These are phyloP conservation scores for Phytophthora pisi DNA, from an alignment of 352 stramenopile genomes.

Conservation along the genomic window DNA sequence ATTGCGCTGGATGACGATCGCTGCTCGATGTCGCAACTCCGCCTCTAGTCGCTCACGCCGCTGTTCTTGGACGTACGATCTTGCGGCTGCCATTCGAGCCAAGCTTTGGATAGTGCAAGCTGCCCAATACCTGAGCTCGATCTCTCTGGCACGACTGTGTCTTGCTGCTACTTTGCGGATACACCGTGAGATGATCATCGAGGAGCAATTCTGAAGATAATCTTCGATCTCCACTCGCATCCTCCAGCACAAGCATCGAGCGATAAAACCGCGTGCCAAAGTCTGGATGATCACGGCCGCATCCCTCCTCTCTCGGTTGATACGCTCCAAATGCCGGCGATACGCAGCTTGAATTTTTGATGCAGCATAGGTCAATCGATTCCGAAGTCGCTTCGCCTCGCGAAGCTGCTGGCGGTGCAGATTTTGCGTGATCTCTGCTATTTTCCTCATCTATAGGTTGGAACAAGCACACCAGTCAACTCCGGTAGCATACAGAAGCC, in stretches of 20 bases:
- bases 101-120: conserved; percentile 55
- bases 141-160: conserved; percentile 30
- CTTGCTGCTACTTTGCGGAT: conserved; percentile 43
- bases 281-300: conserved; percentile 54
- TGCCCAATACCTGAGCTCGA: conserved; percentile 37
- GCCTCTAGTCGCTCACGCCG: conserved; percentile 17
- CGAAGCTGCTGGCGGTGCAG: conserved; percentile 71
- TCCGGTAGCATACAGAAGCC: neutral
- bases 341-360: conserved; percentile 56
- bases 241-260: conserved; percentile 23
- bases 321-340: conserved; percentile 28
- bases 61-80: conserved; percentile 13
- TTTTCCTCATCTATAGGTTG: conserved; percentile 69
- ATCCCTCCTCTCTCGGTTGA: conserved; percentile 19
- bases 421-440: conserved; percentile 68
- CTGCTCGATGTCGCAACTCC: conserved; percentile 33
- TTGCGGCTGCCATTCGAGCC: conserved; percentile 39
- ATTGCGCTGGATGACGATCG: conserved; percentile 61
- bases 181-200: conserved; percentile 46
- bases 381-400: conserved; percentile 67
- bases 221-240: conserved; percentile 28
- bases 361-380: conserved; percentile 56
- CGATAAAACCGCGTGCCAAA: conserved; percentile 42
- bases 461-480: neutral
- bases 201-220: conserved; percentile 29